phyloP scores from a whole-genome alignment of 768 basidiomycete genomes.

The Russula ochroleuca region DNA sequence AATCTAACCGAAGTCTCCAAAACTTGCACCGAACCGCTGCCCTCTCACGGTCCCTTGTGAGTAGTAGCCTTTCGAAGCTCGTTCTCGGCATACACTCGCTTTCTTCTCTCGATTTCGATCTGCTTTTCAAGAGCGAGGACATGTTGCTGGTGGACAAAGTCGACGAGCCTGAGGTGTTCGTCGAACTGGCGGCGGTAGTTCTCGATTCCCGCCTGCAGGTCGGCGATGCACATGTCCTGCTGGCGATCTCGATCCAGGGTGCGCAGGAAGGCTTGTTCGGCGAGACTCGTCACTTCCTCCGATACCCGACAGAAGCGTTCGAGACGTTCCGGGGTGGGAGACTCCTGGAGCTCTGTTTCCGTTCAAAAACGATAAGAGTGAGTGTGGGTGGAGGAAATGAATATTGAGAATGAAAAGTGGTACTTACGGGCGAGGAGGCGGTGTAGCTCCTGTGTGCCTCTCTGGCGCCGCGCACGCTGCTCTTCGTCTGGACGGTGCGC shows the following conservation, averaged over 20 bases:
- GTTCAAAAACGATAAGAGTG: no score
- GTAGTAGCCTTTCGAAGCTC: not conserved
- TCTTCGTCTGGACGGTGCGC: not conserved
- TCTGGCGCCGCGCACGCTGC: not conserved
- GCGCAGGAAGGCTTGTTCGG: not conserved
- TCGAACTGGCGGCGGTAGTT: not conserved
- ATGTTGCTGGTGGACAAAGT: not conserved
- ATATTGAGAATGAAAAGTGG: not conserved
- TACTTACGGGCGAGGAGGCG: not conserved
- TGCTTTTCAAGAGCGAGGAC: not conserved
- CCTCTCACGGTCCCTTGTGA: not conserved
- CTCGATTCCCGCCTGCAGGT: not conserved
- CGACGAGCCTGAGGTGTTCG: not conserved
- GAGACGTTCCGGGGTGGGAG: slow-evolving; percentile 1
- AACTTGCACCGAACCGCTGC: no score
- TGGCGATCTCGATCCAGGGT: not conserved
- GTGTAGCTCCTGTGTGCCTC: not conserved
- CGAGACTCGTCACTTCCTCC: not conserved
- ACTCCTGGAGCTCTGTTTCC: slow-evolving; percentile 5
- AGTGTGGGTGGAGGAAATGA: not conserved
- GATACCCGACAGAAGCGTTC: not conserved
- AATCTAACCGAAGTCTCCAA: not conserved
- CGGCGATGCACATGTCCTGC: slow-evolving; percentile 2
- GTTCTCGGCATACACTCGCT: slow-evolving; percentile 2
- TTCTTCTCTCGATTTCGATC: slow-evolving; percentile 1